Percentiles rank a stretch among this genome's conserved stretches.
Evolutionary conservation across 1,284 basidiomycete species (phyloP).

Genomic region (Thelephora terrestris): DNA sequence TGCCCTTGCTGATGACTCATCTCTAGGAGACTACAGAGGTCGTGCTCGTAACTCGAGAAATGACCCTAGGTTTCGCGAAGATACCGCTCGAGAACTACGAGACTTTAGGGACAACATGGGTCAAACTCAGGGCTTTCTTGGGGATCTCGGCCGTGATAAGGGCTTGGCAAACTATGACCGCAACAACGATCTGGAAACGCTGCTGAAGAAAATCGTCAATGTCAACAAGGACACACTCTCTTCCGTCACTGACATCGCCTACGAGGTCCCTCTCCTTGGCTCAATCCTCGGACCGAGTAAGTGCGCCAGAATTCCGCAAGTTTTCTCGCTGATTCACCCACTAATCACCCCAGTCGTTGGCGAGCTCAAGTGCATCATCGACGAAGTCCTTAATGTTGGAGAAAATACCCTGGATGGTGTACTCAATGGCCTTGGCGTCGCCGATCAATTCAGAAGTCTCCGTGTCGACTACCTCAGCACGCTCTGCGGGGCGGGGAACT

Average conservation of each 20-base stretch:
- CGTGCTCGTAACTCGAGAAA: slow-evolving; percentile 20
- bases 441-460: slow-evolving; percentile 12
- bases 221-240: slow-evolving; percentile 34
- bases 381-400: slow-evolving; percentile 31
- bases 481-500: neutral
- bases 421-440: slow-evolving; percentile 29
- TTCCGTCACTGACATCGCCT: slow-evolving; percentile 21
- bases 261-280: slow-evolving; percentile 34
- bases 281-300: slow-evolving; percentile 45
- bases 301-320: slow-evolving; percentile 16
- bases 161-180: slow-evolving; percentile 45
- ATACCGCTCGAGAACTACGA: slow-evolving; percentile 26
- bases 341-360: slow-evolving; percentile 29
- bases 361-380: slow-evolving; percentile 39
- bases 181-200: slow-evolving; percentile 31
- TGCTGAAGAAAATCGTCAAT: slow-evolving; percentile 42
- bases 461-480: neutral
- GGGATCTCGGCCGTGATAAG: slow-evolving; percentile 30
- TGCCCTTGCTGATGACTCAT: neutral
- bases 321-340: neutral
- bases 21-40: slow-evolving; percentile 25
- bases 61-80: slow-evolving; percentile 27
- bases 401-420: slow-evolving; percentile 41
- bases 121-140: slow-evolving; percentile 28
- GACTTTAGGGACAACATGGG: slow-evolving; percentile 30